Base-by-base conservation (phyloP, 345 rosid genomes). In the Syzygium jambos region DNA sequence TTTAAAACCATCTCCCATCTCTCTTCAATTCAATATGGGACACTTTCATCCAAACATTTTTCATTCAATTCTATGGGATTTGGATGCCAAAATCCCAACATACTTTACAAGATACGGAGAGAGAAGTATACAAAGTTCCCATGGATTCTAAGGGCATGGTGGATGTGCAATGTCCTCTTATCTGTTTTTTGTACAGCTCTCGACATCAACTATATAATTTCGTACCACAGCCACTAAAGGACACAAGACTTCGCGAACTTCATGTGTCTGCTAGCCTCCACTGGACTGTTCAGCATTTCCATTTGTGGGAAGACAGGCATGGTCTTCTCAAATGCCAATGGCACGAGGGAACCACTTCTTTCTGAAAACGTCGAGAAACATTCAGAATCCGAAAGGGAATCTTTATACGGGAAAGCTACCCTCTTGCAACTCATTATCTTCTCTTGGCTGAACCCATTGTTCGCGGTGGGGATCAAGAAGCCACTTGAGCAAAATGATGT, bases 401-500 rank as follows among this genome's bases (percentile, higher is more conserved):
- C 96, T 77, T 94, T 87, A 9, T 97, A 95, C 86, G 98, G 96
- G 52, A 94, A 92, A 43, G 96, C 99, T 51, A 95, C 92, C 34
- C 90, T 97, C 89, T 88, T 92, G 87, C 98, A 97, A 91, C 94
- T 94, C 54, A 86, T 97, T 57, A 95, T 97, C 55, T 97, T 97
- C 91, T 95, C 98, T 51, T 96, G 99, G 99, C 96, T 97, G 86
- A 97, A 93, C 87, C 95, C 98, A 17, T 87, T 96, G 86, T 96
- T 97, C 90, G 91, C 95, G 38, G 89, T 91, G 13, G 99, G 99
- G 25, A 86, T 92, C 90, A 96, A 95, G 93, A 95, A 92, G 89
- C 93, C 98, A 54, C 95, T 97, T 15, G 95, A 89, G 21, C 93
- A 92, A 87, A 93, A 94, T 22, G 97, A 97, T 41, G 92, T 97